Evolutionary conservation across 1,139 yeast species (phyloP), one percentile per base, ranked within the genome.

Genomic region (Yamadazyma aaseri): DNA sequence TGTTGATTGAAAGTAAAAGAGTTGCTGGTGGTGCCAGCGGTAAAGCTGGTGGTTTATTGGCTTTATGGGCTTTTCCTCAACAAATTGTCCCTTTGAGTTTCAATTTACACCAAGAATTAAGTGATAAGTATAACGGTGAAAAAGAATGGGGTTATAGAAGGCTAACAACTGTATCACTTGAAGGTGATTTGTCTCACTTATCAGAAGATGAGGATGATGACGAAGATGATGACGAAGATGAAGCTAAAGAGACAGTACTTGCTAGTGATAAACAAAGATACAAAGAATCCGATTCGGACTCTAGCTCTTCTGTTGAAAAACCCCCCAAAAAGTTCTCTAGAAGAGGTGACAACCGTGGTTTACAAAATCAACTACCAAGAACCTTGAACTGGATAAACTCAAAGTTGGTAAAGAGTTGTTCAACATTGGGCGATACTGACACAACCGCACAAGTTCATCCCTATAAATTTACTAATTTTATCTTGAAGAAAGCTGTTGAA

Each of bases 1-100:
- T 96, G 12, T 76, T 92, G n/a, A 59, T 92, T 15, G 98, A 92
- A 58, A 82, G 94, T 35, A 85, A 86, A 46, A 72, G 96, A 50
- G 95, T 92, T 3, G 98, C 97, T 0, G 95, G 97, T 32, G 98
- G 97, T 26, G 98, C 98, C 12, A 79, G 90, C 26, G 98, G 98
- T 36, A 92, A 92, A 51, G 98, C 98, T 3, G 98, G 98, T 26
- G 98, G 98, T 0, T 66, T 92, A 32, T 63, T 92, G 36, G 97
- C 97, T 1, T 71, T 86, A 27, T 89, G 97, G 95, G 97, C 97
- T 0, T 92, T 92, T 57, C 98, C 98, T 1, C 90, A 85, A 51
- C 96, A 87, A 56, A 79, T 92, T 35, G 97, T 90, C 4, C 95
- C 96, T 1, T 68, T 92, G 37, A 83, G 95, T 29, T 92, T 89